Percentiles rank a stretch among this genome's conserved stretches.
These are phyloP conservation scores for Chalaropsis thielavioides DNA, from an alignment of 2,329 filamentous ascomycete species.

Conservation along the genomic window DNA sequence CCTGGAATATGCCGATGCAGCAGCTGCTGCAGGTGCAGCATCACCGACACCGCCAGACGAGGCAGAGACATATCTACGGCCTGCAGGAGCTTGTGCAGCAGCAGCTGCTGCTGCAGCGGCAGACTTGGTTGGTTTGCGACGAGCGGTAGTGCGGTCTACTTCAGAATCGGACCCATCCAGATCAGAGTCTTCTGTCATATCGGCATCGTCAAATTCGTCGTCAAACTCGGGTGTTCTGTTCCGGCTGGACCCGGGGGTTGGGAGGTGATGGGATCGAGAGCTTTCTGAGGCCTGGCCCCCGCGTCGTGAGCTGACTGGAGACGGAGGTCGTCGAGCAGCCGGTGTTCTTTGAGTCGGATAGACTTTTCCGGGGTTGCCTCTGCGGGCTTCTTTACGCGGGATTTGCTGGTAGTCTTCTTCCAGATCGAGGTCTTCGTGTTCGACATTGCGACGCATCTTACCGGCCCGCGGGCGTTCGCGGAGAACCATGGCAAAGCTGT, in stretches of 20 bases:
- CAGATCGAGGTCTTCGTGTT: constrained; percentile 8
- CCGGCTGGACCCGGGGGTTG: constrained; percentile 14
- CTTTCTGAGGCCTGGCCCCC: constrained; percentile 11
- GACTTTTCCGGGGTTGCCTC: neutral
- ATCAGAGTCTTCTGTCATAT: constrained; percentile 11
- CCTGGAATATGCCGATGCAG: neutral
- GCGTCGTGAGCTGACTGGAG: constrained; percentile 13
- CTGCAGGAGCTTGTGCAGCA: neutral
- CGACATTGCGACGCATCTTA: constrained; percentile 4
- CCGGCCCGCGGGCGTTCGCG: constrained; percentile 1
- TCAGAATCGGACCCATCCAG: constrained; percentile 3
- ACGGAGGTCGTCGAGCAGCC: constrained; percentile 5
- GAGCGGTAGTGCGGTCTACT: neutral
- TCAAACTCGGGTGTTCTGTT: constrained; percentile 15
- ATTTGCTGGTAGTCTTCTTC: constrained; percentile 1
- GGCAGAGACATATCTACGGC: neutral
- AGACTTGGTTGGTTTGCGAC: neutral
- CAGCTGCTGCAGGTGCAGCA: neutral
- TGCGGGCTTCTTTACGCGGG: constrained; percentile 5
- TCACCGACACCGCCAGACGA: neutral
- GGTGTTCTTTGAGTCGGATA: neutral
- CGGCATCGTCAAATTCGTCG: constrained; percentile 4
- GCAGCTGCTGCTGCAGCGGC: neutral
- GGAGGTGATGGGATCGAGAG: constrained; percentile 13
- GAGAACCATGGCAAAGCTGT: neutral